Base-by-base conservation (phyloP, 2,329 filamentous ascomycete species). In the Cercospora sojina region DNA sequence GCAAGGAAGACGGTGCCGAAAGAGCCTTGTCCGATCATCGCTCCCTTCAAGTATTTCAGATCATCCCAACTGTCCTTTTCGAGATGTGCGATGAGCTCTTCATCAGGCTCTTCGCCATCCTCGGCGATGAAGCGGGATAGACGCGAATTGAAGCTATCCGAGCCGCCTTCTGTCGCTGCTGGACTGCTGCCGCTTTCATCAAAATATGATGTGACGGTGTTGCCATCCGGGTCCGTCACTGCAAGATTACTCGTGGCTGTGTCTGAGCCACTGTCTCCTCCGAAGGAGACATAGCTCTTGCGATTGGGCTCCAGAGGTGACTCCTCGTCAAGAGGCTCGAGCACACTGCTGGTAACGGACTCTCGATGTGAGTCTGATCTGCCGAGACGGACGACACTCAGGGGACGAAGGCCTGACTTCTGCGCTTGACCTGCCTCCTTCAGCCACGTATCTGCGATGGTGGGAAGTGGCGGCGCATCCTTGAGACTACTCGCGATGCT, bases 11-110 rank as follows among this genome's bases (percentile, higher is more conserved):
- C 95, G 73, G 90, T 93, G 74, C 95, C 95, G 75, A 99, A 99
- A 4, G 93, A 97, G 69, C 95, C 95, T 80, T 97, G 93, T 32
- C 95, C 95, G 72, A 99, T 99, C 69, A 98, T 84, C 32, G 94
- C 93, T 76, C 95, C 95, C 83, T 98, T 97, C 93, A 99, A 98
- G 91, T 96, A 99, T 79, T 97, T 96, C 82, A 94, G 91, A 69
- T 97, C 93, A 71, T 96, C 93, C 88, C 95, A 98, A 8, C 92
- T 96, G 76, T 97, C 92, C 70, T 92, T 92, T 35, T 92, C 89
- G 47, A 98, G 84, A 83, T 97, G 97, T 75, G 93, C 93, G 73
- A 90, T 88, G 23, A 98, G 84, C 73, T 95, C 93, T 75, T 93
- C 91, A 74, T 98, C 94, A 6, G 88, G 88, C 74, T 96, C 95